phyloP scores from a whole-genome alignment of 2,329 filamentous ascomycete genomes.

The Ophiobolus disseminans region DNA sequence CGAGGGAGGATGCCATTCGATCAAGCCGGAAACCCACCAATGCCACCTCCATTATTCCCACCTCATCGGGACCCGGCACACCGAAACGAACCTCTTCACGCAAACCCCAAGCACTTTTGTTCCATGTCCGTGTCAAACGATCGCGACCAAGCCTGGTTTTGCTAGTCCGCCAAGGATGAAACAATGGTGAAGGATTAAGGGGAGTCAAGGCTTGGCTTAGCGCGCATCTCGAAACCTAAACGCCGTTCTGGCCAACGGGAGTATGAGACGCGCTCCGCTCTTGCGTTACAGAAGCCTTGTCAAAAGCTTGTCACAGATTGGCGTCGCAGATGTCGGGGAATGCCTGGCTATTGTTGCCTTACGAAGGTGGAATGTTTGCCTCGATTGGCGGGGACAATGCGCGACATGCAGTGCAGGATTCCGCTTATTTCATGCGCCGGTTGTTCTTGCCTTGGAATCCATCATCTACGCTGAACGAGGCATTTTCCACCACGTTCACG shows the following conservation, averaged over 20 bases:
- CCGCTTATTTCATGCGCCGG: slow-evolving; percentile 15
- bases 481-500: slow-evolving; percentile 5
- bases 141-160: slow-evolving; percentile 14
- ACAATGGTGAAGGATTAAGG: slow-evolving; percentile 41
- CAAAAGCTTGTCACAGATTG: slow-evolving; percentile 32
- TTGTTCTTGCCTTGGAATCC: slow-evolving; percentile 2
- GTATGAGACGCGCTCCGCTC: slow-evolving; percentile 17
- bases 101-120: slow-evolving; percentile 16
- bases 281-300: slow-evolving; percentile 35
- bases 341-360: slow-evolving; percentile 32
- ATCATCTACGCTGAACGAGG: background rate
- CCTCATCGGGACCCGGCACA: background rate
- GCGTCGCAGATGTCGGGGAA: slow-evolving; percentile 16
- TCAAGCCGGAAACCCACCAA: background rate
- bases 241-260: slow-evolving; percentile 30
- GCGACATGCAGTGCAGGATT: slow-evolving; percentile 3
- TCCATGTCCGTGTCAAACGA: slow-evolving; percentile 38
- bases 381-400: slow-evolving; percentile 1
- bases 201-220: slow-evolving; percentile 36
- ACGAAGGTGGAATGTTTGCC: slow-evolving; percentile 10
- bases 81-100: slow-evolving; percentile 8
- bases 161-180: slow-evolving; percentile 46
- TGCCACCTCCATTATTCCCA: slow-evolving; percentile 16
- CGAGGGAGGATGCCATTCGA: slow-evolving; percentile 12
- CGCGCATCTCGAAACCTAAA: slow-evolving; percentile 33